Base-by-base conservation (phyloP, 2,329 filamentous ascomycete genomes). In the Trichothecium sympodiale region DNA sequence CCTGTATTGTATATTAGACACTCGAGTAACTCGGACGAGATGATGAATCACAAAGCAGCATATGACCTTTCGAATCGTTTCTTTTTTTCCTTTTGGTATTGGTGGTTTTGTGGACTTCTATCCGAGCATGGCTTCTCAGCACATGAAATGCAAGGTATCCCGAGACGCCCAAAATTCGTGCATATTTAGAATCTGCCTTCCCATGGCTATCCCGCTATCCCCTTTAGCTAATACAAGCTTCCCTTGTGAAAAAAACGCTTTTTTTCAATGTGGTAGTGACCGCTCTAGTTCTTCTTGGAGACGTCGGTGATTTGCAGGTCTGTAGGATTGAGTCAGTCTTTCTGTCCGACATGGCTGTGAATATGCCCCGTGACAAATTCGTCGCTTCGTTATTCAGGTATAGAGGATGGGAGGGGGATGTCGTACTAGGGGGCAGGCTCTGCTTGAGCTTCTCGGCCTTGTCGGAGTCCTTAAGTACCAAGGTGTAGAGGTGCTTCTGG, bases 361-460 rank as follows among this genome's bases (percentile, higher is more conserved):
- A 18, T 28, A 28, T 28, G 26, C n/a, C n/a, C n/a, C n/a, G n/a
- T n/a, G n/a, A 6, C 10, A 10, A 25, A 25, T 6, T 10, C 43
- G 45, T 46, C 31, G n/a, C 27, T 33, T 46, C 38, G 46, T 42
- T 41, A 13, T 14, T 16, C 15, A 25, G 20, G 20, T 25, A 25
- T 25, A 25, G n/a, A 35, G 27, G 23, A 32, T 30, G 17, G 25
- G 27, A 25, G 31, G 37, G 35, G 29, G 23, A 31, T 31, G 42
- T 71, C 86, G 58, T 88, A 98, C 91, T 84, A 56, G 91, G 93
- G 59, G 91, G 93, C 49, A 98, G 77, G 65, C 80, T 87, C 79
- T 96, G 89, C 87, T 95, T 96, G 54, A 98, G 81, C 84, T 98
- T 98, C 75, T 96, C 91, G 68, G 89, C 93, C 85, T 96, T 96